Base-by-base conservation (phyloP, 306 rosid species). In the Cicer pinnatifidum region DNA sequence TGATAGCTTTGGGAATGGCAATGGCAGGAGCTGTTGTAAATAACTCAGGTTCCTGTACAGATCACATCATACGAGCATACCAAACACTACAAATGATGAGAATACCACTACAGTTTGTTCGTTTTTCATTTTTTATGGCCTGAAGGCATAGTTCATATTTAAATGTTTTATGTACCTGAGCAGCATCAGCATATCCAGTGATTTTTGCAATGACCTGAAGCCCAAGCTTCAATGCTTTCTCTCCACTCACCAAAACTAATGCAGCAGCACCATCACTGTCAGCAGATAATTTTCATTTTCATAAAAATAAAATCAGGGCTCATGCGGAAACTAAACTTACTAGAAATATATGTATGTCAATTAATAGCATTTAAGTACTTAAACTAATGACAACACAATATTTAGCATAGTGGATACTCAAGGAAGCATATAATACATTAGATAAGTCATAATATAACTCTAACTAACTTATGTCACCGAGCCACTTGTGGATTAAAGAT, bases 251-350 rank as follows among this genome's bases (percentile, higher is more conserved):
- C 61, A 95, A 81, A 83, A 95, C 96, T 79, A 95, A 76, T 72
- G 99, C 99, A 46, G 99, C 99, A 69, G 97, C 97, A 41, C 99
- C 99, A 73, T 95, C 99, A 84, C 99, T 95, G 83, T 69, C 72
- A 76, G 59, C 45, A 52, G 59, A 78, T 71, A 67, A 75, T 19
- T 69, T 75, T 28, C 38, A 15, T 35, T 66, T 64, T 57, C 63
- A 23, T 57, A 53, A 75, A 51, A 28, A 28, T 28, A 28, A 80
- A 69, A 19, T 56, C 68, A 56, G 19, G 33, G 71, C 47, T 15
- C 69, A 44, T 59, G 61, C 69, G 69, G 76, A 56, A 66, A 41
- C 40, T 76, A 83, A 72, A 75, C 54, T 43, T 48, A n/a, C 13
- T 58, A 57, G 62, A 65, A 75, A 15, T 13, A 23, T 28, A 28